These are phyloP conservation scores for Aspergillus flavus DNA, from an alignment of 2,329 filamentous ascomycete genomes.

Conservation along the genomic window DNA sequence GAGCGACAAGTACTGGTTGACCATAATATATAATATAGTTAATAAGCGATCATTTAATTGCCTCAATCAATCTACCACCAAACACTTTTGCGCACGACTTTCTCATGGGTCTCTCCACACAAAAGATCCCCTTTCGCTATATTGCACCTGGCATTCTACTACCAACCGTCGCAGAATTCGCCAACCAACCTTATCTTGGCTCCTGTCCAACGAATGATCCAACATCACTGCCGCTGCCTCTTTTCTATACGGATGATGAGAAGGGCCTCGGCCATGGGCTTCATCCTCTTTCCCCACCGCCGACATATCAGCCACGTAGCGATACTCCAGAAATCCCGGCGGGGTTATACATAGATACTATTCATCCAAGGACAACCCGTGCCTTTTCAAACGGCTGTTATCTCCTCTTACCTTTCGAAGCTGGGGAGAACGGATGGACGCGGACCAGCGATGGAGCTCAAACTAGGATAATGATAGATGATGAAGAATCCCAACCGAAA, in stretches of 20 bases:
- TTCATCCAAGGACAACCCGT: not conserved
- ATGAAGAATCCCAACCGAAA: not conserved
- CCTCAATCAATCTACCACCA: not conserved
- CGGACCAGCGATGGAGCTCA: not conserved
- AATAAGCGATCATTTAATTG: not conserved
- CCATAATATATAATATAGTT: not conserved
- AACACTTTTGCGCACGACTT: conserved; percentile 9
- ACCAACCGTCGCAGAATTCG: conserved; percentile 2
- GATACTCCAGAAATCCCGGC: not conserved
- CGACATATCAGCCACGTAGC: rapidly evolving
- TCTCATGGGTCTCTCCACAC: not conserved
- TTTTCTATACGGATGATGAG: not conserved
- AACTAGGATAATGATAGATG: not conserved
- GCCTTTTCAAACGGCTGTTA: not conserved
- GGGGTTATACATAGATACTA: not conserved
- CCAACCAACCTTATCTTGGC: not conserved
- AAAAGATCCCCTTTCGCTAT: not conserved
- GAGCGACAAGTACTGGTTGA: not conserved
- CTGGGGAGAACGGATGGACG: not conserved
- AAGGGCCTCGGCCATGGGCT: not conserved
- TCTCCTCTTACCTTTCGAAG: not conserved
- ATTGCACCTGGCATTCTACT: conserved; percentile 11
- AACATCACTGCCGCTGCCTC: not conserved
- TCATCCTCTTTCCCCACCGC: not conserved
- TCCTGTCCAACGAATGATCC: not conserved